Conservation (phyloP, 345 rosid species). For the Eucalyptus marginata region DNA sequence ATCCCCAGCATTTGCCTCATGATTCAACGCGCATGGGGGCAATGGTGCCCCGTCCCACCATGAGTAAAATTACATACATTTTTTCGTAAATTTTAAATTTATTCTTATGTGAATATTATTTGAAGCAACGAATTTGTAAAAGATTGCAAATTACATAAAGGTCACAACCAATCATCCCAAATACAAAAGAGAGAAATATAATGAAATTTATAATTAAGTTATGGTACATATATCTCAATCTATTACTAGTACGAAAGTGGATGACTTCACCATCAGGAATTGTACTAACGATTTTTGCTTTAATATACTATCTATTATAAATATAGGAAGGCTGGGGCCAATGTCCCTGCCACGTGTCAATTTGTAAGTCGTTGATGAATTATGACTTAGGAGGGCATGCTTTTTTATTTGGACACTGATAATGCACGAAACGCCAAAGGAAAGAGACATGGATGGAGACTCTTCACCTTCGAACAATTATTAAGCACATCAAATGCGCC, state of each 20-base stretch:
- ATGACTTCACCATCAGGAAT: no score
- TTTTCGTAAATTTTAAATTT: not conserved
- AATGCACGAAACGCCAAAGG: not conserved
- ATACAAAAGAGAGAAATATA: not conserved
- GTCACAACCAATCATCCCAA: not conserved
- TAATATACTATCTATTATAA: not conserved
- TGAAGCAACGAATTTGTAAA: no score
- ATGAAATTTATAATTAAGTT: not conserved
- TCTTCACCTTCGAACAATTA: not conserved
- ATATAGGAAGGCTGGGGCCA: not conserved
- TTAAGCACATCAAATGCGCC: not conserved
- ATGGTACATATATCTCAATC: not conserved
- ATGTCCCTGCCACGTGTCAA: not conserved
- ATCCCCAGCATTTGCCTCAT: not conserved
- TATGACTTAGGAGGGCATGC: not conserved
- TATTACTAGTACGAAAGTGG: not conserved
- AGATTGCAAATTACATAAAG: not conserved
- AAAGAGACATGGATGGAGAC: not conserved
- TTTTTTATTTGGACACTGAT: not conserved
- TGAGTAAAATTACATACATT: not conserved
- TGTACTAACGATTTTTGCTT: not conserved
- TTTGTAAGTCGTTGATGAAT: not conserved
- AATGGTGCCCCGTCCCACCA: not conserved
- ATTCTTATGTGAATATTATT: not conserved
- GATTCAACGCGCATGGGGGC: not conserved